Evolutionary conservation across 495 filamentous ascomycete genomes (phyloP).

Genomic region (Talaromyces stipitatus): DNA sequence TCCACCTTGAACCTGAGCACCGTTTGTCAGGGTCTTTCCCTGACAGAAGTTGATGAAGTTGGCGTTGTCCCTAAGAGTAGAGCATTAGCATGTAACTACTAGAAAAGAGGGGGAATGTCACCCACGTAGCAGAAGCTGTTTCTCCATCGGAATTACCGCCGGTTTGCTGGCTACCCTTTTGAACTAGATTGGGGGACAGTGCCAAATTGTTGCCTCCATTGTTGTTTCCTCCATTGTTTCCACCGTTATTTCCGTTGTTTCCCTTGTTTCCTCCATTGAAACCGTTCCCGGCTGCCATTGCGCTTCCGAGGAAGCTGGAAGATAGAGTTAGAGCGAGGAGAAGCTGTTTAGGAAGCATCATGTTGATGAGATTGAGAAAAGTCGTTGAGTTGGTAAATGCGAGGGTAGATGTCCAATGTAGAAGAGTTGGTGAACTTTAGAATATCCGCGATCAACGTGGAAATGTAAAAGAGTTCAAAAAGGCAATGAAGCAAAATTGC

Average conservation of each 20-base stretch:
- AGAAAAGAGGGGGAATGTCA: neutral
- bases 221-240: neutral
- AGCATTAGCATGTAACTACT: neutral
- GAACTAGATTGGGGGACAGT: slow-evolving; percentile 38
- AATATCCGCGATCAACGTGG: neutral
- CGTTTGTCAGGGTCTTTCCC: slow-evolving; percentile 63
- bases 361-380: neutral
- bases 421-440: neutral
- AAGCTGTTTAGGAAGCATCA: neutral
- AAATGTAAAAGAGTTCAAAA: neutral
- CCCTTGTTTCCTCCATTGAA: neutral
- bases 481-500: neutral
- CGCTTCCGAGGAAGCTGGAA: neutral
- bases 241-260: neutral
- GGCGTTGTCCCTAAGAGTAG: slow-evolving; percentile 27
- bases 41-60: slow-evolving; percentile 69
- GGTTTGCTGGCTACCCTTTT: slow-evolving; percentile 36
- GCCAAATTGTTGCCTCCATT: slow-evolving; percentile 7
- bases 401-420: neutral
- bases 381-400: neutral
- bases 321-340: neutral
- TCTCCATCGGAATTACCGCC: slow-evolving; percentile 38
- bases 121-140: slow-evolving; percentile 47
- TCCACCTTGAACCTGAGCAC: slow-evolving; percentile 52
- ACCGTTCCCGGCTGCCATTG: neutral